A percentile compares a stretch with the other conserved stretches of the same genome.
phyloP scores from a whole-genome alignment of 1,139 yeast species.

The Saccharomycopsis hybrid region DNA sequence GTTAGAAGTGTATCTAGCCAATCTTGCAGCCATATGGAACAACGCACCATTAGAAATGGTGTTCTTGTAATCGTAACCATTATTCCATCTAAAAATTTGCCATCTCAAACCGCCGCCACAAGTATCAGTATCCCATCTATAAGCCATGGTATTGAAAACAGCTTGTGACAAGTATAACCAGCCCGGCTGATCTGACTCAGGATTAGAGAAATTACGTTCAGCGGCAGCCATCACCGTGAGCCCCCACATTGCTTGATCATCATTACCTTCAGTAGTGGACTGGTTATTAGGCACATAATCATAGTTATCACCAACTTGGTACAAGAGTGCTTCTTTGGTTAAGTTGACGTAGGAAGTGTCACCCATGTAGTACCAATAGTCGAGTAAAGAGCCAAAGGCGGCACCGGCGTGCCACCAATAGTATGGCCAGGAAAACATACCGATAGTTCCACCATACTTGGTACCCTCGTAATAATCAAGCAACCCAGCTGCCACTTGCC shows the following conservation, averaged over 20 bases:
- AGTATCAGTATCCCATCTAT: slow-evolving; percentile 69
- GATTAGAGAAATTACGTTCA: slow-evolving; percentile 80
- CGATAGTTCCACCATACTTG: slow-evolving; percentile 66
- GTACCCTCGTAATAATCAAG: slow-evolving; percentile 80
- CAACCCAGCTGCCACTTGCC: slow-evolving; percentile 60
- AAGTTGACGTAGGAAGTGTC: slow-evolving; percentile 59
- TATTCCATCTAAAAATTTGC: slow-evolving; percentile 94
- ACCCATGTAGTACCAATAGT: slow-evolving; percentile 65
- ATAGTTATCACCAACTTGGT: slow-evolving; percentile 69
- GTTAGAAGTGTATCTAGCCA: slow-evolving; percentile 76
- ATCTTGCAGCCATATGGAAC: slow-evolving; percentile 80
- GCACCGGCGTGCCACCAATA: slow-evolving; percentile 99
- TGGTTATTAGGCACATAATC: slow-evolving; percentile 87
- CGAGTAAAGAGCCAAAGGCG: slow-evolving; percentile 85
- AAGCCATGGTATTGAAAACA: slow-evolving; percentile 82
- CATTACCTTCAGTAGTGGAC: slow-evolving; percentile 94
- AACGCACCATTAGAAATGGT: slow-evolving; percentile 86
- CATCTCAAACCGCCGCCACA: slow-evolving; percentile 92
- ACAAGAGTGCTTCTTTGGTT: slow-evolving; percentile 56
- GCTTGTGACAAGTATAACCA: slow-evolving; percentile 80
- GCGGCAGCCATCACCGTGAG: slow-evolving; percentile 87
- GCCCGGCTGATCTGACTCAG: slow-evolving; percentile 47
- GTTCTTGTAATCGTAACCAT: slow-evolving; percentile 90
- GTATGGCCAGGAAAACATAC: slow-evolving; percentile 80
- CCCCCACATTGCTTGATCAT: slow-evolving; percentile 98